These are phyloP conservation scores for Linnemannia schmuckeri DNA, from an alignment of 192 early-diverging fungal species.

Conservation along the genomic window DNA sequence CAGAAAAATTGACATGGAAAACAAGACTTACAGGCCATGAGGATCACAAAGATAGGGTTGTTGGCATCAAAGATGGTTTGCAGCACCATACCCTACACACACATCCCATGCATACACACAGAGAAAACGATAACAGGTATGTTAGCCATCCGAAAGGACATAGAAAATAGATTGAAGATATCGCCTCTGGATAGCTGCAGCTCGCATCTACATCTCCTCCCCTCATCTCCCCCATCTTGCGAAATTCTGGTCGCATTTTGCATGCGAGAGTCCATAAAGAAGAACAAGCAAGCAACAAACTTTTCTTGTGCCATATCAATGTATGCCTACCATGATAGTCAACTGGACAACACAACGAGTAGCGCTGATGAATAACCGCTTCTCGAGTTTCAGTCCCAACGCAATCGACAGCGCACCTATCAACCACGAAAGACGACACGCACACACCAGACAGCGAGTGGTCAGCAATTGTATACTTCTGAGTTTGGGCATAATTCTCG, in stretches of 20 bases:
- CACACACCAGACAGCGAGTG: not conserved
- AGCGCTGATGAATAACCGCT: constrained; percentile 75
- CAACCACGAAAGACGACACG: not conserved
- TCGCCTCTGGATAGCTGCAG: not conserved
- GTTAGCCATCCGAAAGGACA: not conserved
- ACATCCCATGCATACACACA: too few relatives aligned
- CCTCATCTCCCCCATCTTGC: too few relatives aligned
- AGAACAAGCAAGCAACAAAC: too few relatives aligned
- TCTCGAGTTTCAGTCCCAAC: constrained; percentile 76
- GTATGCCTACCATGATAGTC: constrained; percentile 71
- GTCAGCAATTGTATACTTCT: not conserved
- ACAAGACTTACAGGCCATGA: constrained; percentile 66
- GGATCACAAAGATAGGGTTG: constrained; percentile 70
- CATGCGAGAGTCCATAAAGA: too few relatives aligned
- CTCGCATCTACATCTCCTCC: too few relatives aligned
- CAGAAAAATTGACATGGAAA: not conserved
- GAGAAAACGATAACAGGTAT: too few relatives aligned
- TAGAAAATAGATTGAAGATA: not conserved
- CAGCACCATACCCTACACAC: constrained; percentile 69
- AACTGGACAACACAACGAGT: constrained; percentile 84
- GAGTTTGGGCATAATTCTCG: not conserved
- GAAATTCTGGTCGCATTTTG: too few relatives aligned
- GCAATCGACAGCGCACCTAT: constrained; percentile 67
- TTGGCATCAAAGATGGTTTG: constrained; percentile 75
- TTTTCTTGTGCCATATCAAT: not conserved